Conservation (phyloP, 495 filamentous ascomycete genomes). For the Bryoglossum gracile region DNA sequence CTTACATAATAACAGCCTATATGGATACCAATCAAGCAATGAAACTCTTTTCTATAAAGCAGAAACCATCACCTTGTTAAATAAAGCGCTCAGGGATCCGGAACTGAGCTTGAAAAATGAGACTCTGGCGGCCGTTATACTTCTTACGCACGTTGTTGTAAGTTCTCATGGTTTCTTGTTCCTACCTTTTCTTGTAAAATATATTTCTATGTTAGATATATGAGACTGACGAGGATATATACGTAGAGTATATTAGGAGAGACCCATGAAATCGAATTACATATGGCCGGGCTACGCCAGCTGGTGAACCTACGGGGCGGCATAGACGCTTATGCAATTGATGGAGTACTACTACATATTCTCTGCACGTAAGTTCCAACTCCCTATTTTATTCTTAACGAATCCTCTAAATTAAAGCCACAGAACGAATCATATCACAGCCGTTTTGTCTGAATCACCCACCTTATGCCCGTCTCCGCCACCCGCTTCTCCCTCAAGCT, state of each 20-base stretch:
- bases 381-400: not conserved
- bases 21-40: not conserved
- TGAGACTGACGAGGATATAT: not conserved
- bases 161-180: constrained; percentile 2
- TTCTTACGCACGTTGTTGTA: constrained; percentile 14
- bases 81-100: constrained; percentile 5
- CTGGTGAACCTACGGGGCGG: constrained; percentile 16
- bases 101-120: constrained; percentile 4
- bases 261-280: constrained; percentile 5
- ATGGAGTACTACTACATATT: constrained; percentile 19
- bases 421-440: constrained; percentile 18
- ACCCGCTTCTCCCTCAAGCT: too few relatives aligned
- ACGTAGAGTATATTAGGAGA: constrained; percentile 13
- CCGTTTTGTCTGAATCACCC: constrained; percentile 13
- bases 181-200: not conserved
- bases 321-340: constrained; percentile 7
- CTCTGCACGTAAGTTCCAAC: constrained; percentile 14
- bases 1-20: constrained; percentile 2
- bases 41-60: constrained; percentile 15
- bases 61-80: constrained; percentile 12
- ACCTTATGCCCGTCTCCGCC: too few relatives aligned
- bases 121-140: constrained; percentile 11
- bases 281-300: constrained; percentile 13
- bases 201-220: too few relatives aligned
- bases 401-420: not conserved